Evolutionary conservation across 2,329 filamentous ascomycete species (phyloP).

Genomic region (Lasiodiplodia gonubiensis): DNA sequence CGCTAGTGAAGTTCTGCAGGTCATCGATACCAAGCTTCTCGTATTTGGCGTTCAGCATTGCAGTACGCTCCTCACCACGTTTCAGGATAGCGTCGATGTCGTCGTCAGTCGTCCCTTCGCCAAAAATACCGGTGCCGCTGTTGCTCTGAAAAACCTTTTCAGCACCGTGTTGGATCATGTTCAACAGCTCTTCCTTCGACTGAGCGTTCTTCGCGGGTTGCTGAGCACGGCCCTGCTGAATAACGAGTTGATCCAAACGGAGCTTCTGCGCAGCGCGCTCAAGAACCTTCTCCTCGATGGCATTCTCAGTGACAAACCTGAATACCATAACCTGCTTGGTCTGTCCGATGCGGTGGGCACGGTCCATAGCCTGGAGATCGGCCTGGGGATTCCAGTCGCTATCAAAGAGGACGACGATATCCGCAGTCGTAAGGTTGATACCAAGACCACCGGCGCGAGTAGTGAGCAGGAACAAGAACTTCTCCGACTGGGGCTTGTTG

Average conservation of each 20-base stretch:
- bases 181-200: slow-evolving; percentile 93
- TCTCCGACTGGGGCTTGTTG: slow-evolving; percentile 93
- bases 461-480: slow-evolving; percentile 94
- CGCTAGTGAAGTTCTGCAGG: slow-evolving; percentile 94
- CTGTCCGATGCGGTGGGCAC: slow-evolving; percentile 96
- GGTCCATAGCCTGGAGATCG: slow-evolving; percentile 98
- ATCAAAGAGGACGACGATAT: slow-evolving; percentile 95
- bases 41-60: slow-evolving; percentile 89
- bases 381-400: slow-evolving; percentile 99
- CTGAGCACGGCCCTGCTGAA: slow-evolving; percentile 94
- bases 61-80: slow-evolving; percentile 86
- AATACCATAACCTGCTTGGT: slow-evolving; percentile 98
- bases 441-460: slow-evolving; percentile 94
- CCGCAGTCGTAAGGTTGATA: slow-evolving; percentile 93
- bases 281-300: slow-evolving; percentile 97
- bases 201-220: slow-evolving; percentile 87
- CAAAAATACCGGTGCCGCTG: slow-evolving; percentile 65
- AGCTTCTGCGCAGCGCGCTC: slow-evolving; percentile 97
- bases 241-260: slow-evolving; percentile 93
- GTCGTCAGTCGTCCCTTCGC: slow-evolving; percentile 71
- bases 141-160: slow-evolving; percentile 86
- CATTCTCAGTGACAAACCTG: slow-evolving; percentile 95
- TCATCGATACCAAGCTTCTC: slow-evolving; percentile 97
- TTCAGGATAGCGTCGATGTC: slow-evolving; percentile 89
- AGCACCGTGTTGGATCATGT: slow-evolving; percentile 99